Conservation (phyloP, 495 filamentous ascomycete genomes). For the Bathelium albidoporum region DNA sequence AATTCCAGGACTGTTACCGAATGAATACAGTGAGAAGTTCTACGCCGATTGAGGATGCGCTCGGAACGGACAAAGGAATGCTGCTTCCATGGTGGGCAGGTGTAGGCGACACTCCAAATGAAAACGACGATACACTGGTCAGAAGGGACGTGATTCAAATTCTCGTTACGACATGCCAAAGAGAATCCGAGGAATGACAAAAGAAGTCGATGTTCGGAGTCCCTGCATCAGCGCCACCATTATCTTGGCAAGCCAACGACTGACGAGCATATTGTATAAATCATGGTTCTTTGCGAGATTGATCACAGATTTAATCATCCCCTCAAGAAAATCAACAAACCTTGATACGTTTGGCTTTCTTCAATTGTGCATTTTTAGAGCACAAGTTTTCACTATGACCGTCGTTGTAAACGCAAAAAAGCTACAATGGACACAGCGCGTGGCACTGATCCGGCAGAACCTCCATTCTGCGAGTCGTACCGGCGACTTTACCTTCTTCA, state of each 20-base stretch:
- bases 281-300: background rate
- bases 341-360: background rate
- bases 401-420: slow-evolving; percentile 9
- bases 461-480: slow-evolving; percentile 30
- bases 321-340: background rate
- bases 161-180: background rate
- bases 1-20: no score
- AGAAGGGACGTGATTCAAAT: no score
- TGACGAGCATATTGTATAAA: background rate
- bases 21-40: no score
- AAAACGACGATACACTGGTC: no score
- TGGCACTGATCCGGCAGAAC: slow-evolving; percentile 30
- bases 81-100: no score
- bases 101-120: no score
- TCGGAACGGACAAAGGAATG: no score
- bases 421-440: slow-evolving; percentile 30
- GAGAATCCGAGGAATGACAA: background rate
- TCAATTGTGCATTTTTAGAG: background rate
- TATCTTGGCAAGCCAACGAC: background rate
- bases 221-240: background rate
- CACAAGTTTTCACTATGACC: background rate
- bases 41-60: no score
- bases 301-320: background rate
- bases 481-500: slow-evolving; percentile 32
- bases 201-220: background rate